phyloP scores from a whole-genome alignment of 1,284 basidiomycete species.

The Cystobasidium pallidum region DNA sequence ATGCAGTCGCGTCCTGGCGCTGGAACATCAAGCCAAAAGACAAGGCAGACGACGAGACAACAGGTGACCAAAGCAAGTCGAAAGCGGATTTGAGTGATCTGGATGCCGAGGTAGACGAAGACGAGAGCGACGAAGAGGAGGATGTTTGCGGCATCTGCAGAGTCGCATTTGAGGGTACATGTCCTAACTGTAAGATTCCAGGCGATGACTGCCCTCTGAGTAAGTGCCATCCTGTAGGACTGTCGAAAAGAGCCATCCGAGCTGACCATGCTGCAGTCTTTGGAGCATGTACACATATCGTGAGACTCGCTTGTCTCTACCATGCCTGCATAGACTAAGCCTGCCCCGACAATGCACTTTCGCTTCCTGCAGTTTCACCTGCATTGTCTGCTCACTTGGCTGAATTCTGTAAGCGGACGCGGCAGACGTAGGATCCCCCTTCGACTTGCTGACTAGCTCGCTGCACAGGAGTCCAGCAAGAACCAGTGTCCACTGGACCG shows the following conservation, averaged over 20 bases:
- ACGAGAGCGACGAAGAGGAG: conserved; percentile 71
- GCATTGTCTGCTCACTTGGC: conserved; percentile 85
- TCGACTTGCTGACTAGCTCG: not conserved
- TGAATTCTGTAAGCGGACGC: conserved; percentile 74
- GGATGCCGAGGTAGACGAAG: conserved; percentile 56
- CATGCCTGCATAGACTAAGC: not conserved
- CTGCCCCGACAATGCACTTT: not conserved
- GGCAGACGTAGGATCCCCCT: conserved; percentile 57
- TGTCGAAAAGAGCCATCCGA: not conserved
- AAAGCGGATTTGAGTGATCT: conserved; percentile 8
- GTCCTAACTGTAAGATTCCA: conserved; percentile 88
- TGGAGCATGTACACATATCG: conserved; percentile 89
- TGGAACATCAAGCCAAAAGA: conserved; percentile 68
- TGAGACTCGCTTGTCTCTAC: conserved; percentile 9
- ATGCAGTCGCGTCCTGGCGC: conserved; percentile 81
- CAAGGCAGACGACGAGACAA: conserved; percentile 49
- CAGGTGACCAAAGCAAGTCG: conserved; percentile 52
- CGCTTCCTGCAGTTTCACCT: conserved; percentile 54
- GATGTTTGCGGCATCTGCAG: conserved; percentile 94
- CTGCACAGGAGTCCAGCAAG: conserved; percentile 42
- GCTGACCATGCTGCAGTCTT: conserved; percentile 67
- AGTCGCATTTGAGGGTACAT: conserved; percentile 86
- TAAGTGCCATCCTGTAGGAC: conserved; percentile 59
- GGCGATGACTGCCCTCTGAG: conserved; percentile 96
- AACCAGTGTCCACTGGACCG: conserved; percentile 83